Evolutionary conservation across 257 asterid species (phyloP).

Genomic region (Capsicum chinense): DNA sequence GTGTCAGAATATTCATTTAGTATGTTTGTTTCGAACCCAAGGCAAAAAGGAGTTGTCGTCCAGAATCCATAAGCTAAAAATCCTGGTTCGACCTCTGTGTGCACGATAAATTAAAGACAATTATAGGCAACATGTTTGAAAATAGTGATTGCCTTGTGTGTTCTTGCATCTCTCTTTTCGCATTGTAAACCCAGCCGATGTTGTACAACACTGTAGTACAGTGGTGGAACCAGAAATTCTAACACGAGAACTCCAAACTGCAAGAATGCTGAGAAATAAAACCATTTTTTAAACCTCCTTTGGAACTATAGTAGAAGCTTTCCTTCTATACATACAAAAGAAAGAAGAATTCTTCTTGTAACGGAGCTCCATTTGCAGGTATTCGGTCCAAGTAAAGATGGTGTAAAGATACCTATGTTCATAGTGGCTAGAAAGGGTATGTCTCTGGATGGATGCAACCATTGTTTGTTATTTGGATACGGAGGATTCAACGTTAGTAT

Average conservation of each 20-base stretch:
- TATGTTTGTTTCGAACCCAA: no score
- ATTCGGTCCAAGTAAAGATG: constrained; percentile 82
- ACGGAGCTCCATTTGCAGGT: constrained; percentile 52
- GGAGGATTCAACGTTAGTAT: constrained; percentile 88
- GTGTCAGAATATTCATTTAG: no score
- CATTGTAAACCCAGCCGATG: no score
- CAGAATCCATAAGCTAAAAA: no score
- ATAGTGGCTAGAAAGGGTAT: constrained; percentile 79
- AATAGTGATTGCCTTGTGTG: neutral
- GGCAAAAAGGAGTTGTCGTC: no score
- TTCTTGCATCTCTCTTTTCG: neutral
- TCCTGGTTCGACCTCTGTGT: no score
- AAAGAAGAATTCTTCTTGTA: neutral
- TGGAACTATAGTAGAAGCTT: neutral
- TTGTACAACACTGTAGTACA: no score
- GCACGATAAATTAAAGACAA: neutral
- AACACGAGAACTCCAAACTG: neutral
- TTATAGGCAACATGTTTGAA: neutral
- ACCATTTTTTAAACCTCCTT: neutral
- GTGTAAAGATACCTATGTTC: constrained; percentile 73
- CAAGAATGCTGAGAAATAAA: neutral
- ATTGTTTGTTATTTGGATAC: constrained; percentile 81
- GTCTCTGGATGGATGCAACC: constrained; percentile 79
- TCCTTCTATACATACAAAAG: neutral
- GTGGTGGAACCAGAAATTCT: neutral